phyloP scores from a whole-genome alignment of 2,329 filamentous ascomycete species.

The Hymenoscyphus repandus region DNA sequence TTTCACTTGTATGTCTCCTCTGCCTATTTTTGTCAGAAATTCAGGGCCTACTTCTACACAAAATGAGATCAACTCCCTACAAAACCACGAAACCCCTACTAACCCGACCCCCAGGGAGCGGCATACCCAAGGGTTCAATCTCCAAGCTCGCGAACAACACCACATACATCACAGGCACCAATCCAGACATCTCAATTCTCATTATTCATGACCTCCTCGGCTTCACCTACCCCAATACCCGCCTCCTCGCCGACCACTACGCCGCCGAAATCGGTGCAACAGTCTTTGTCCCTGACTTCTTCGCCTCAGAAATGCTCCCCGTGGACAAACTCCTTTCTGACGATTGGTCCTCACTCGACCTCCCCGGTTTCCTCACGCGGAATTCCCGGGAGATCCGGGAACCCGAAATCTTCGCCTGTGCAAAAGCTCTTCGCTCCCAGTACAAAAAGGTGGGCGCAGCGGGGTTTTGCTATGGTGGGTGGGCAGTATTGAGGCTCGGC shows the following conservation, averaged over 20 bases:
- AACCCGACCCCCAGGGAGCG: slow-evolving; percentile 33
- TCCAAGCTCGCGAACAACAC: slow-evolving; percentile 31
- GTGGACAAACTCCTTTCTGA: slow-evolving; percentile 3
- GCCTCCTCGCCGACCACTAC: slow-evolving; percentile 43
- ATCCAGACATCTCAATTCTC: slow-evolving; percentile 33
- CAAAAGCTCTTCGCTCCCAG: neutral
- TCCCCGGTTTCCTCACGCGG: slow-evolving; percentile 1
- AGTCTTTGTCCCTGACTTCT: slow-evolving; percentile 37
- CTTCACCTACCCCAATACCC: slow-evolving; percentile 40
- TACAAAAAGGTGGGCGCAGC: slow-evolving; percentile 7
- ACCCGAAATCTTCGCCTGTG: slow-evolving; percentile 9
- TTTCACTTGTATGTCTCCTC: slow-evolving; percentile 21
- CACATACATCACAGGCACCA: slow-evolving; percentile 35
- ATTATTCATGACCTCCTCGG: slow-evolving; percentile 38
- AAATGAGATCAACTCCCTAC: too few relatives aligned
- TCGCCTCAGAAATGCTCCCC: slow-evolving; percentile 14
- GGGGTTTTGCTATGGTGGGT: slow-evolving; percentile 12
- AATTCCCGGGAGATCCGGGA: slow-evolving; percentile 6
- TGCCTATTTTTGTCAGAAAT: too few relatives aligned
- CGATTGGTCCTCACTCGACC: slow-evolving; percentile 30
- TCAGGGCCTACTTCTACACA: too few relatives aligned
- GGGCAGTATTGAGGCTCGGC: slow-evolving; percentile 6
- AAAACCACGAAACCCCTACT: too few relatives aligned
- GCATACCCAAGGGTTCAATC: slow-evolving; percentile 32
- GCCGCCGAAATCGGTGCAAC: slow-evolving; percentile 40